Evolutionary conservation across 192 early-diverging fungal species (phyloP), one percentile per base, ranked within the genome.

Genomic region (Coemansia javaensis): DNA sequence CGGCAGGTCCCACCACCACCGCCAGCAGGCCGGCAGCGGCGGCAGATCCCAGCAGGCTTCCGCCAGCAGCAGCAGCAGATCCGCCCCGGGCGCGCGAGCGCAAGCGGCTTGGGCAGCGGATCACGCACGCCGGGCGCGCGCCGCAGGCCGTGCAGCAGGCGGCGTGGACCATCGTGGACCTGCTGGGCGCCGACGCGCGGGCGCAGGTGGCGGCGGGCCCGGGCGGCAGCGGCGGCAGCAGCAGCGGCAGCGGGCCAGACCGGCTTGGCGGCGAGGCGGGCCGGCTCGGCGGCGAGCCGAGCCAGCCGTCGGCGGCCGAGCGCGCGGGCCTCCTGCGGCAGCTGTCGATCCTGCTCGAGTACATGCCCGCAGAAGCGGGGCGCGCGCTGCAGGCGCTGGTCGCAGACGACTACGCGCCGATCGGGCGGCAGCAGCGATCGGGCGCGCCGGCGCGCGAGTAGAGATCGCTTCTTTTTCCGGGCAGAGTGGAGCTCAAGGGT

Each of bases 71-170:
- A 16, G n/a, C 40, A 53, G 56, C 23, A 38, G 50, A 55, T 37
- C 32, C 37, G 32, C 30, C 45, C 31, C 33, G 21, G 20, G 43
- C 31, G 32, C 25, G 5, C 20, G 14, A 32, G 14, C 39, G 27
- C 54, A 73, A 73, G 69, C 69, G 61, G 50, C 62, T 65, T 14
- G 69, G 69, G 32, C 69, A 65, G 53, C 51, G 69, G 18, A 60
- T 73, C n/a, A 60, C 62, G 18, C 58, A 65, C 16, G 69, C 62
- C 1, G 40, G 52, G 46, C 47, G 69, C 18, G 57, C 62, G 16
- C 69, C 53, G 40, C 23, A 40, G n/a, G 45, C 51, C 18, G 38
- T 73, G 38, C 56, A 60, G 25, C 56, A 65, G 40, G 69, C 69
- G 20, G 69, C 62, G 22, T 63, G 58, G 62, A 53, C 53, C 50